A percentile compares a stretch with the other conserved stretches of the same genome.
Evolutionary conservation across 371 early-diverging fungal species (phyloP).

Genomic region (Blakeslea trispora): DNA sequence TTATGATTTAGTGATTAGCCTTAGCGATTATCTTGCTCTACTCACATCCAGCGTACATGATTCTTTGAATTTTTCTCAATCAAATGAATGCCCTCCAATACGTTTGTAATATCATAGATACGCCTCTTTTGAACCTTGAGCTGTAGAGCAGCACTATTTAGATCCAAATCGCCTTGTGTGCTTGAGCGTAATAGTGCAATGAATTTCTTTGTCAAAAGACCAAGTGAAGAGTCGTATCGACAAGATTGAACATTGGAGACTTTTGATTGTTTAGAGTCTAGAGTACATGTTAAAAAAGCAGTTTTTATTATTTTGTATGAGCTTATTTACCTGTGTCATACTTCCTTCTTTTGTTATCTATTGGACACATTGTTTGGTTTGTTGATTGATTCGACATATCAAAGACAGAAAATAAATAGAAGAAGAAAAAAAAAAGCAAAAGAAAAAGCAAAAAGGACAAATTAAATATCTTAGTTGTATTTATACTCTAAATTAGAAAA

Average conservation of each 20-base stretch:
- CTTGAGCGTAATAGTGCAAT: conserved; percentile 65
- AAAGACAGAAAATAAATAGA: neutral
- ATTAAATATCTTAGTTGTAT: neutral
- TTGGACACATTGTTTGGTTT: conserved; percentile 3
- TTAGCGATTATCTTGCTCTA: conserved; percentile 3
- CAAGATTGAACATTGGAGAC: conserved; percentile 16
- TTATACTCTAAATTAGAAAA: no score
- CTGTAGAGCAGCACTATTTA: conserved; percentile 70
- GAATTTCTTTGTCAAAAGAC: conserved; percentile 76
- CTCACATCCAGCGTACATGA: conserved; percentile 82
- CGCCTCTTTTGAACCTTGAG: conserved; percentile 82
- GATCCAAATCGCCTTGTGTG: conserved; percentile 67
- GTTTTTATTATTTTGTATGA: conserved; percentile 11
- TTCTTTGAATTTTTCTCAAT: conserved; percentile 81
- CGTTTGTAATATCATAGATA: conserved; percentile 89
- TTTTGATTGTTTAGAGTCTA: conserved; percentile 1
- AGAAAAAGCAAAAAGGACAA: conserved; percentile 1
- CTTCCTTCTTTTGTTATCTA: conserved; percentile 3
- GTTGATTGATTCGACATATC: conserved; percentile 5
- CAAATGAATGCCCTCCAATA: conserved; percentile 78
- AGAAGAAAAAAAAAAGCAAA: conserved; percentile 5
- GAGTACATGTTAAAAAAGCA: conserved; percentile 18
- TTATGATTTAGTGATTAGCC: neutral
- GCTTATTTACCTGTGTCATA: neutral
- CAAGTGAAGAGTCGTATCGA: conserved; percentile 63